These are phyloP conservation scores for Parastagonospora nodorum DNA, from an alignment of 2,329 filamentous ascomycete species.

Conservation along the genomic window DNA sequence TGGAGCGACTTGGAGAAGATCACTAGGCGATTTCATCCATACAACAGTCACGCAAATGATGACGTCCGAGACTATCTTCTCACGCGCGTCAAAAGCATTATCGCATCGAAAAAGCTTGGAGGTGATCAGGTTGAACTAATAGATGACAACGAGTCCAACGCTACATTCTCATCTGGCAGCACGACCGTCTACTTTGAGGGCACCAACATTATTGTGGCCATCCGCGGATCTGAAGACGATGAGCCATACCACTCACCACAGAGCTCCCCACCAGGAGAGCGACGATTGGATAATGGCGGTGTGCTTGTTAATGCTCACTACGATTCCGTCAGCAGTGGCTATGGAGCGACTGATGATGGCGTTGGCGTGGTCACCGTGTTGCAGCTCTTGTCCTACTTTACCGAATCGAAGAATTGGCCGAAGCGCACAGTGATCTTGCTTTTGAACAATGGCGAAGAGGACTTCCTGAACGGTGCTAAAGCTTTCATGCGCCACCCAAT, in stretches of 20 bases:
- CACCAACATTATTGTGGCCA: slow-evolving; percentile 89
- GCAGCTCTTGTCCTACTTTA: slow-evolving; percentile 87
- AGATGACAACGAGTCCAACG: slow-evolving; percentile 78
- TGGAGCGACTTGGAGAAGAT: slow-evolving; percentile 83
- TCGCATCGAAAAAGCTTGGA: slow-evolving; percentile 60
- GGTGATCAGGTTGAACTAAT: slow-evolving; percentile 66
- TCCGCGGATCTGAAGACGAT: slow-evolving; percentile 76
- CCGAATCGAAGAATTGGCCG: slow-evolving; percentile 68
- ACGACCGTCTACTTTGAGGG: slow-evolving; percentile 82
- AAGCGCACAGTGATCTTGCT: slow-evolving; percentile 81
- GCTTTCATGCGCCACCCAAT: slow-evolving; percentile 85
- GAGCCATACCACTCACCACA: slow-evolving; percentile 72
- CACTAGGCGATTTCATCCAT: slow-evolving; percentile 80
- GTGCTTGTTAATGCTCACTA: slow-evolving; percentile 95
- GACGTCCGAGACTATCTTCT: slow-evolving; percentile 78
- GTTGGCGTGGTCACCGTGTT: slow-evolving; percentile 85
- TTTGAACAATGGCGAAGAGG: slow-evolving; percentile 95
- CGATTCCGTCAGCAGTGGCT: slow-evolving; percentile 90
- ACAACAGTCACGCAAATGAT: slow-evolving; percentile 85
- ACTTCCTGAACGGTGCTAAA: slow-evolving; percentile 83
- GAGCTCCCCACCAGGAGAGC: slow-evolving; percentile 39
- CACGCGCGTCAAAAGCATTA: slow-evolving; percentile 69
- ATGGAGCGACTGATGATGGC: slow-evolving; percentile 91
- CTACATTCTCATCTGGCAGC: slow-evolving; percentile 66
- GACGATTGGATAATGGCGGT: slow-evolving; percentile 65